Conservation (phyloP, 2,329 filamentous ascomycete genomes). For the Botryotinia calthae region DNA sequence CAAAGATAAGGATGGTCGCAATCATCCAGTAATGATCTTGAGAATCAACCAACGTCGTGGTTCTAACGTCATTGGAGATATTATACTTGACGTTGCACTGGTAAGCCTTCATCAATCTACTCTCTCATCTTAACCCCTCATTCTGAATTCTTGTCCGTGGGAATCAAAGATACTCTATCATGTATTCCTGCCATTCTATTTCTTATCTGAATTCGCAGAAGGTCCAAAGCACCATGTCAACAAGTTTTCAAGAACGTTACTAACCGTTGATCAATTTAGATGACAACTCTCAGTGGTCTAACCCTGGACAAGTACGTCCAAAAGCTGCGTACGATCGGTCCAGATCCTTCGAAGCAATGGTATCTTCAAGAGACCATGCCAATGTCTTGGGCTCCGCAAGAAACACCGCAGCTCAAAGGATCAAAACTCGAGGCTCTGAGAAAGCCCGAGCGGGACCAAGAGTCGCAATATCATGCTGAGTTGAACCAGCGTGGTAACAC, state of each 20-base stretch:
- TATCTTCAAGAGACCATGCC: neutral
- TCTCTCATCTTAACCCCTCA: neutral
- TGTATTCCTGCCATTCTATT: neutral
- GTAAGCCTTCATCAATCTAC: conserved; percentile 10
- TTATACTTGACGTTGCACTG: conserved; percentile 24
- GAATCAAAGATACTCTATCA: neutral
- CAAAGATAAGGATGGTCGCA: conserved; percentile 22
- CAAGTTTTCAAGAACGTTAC: too few relatives aligned
- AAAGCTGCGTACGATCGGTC: neutral
- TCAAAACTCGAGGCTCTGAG: neutral
- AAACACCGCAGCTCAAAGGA: neutral
- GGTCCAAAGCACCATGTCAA: fast-evolving
- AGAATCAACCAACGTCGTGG: conserved; percentile 20
- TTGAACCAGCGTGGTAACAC: neutral
- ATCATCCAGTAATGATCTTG: conserved; percentile 24
- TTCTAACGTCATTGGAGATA: conserved; percentile 18
- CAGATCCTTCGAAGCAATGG: neutral
- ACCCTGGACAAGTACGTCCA: neutral
- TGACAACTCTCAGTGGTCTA: neutral
- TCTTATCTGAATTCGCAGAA: neutral
- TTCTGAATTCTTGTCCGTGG: neutral
- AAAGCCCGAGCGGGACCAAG: neutral
- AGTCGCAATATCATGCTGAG: neutral
- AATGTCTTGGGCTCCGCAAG: neutral
- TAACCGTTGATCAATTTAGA: neutral